Evolutionary conservation across 2,329 filamentous ascomycete species (phyloP).

Genomic region (Coleophoma crateriformis): DNA sequence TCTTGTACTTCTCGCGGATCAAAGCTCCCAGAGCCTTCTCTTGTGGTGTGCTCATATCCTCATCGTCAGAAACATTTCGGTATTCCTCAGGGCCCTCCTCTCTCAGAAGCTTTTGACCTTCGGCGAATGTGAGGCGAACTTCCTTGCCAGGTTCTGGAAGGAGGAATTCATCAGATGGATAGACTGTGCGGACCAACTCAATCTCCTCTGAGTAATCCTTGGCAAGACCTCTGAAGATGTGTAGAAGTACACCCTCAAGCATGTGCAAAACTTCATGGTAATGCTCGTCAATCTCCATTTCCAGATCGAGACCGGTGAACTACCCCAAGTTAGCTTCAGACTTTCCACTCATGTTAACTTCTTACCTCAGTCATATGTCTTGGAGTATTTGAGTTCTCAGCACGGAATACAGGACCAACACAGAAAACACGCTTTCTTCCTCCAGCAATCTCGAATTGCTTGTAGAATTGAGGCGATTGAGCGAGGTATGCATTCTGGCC

Average conservation of each 20-base stretch:
- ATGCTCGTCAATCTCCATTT: conserved; percentile 79
- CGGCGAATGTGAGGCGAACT: conserved; percentile 70
- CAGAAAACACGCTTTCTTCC: conserved; percentile 74
- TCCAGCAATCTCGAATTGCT: conserved; percentile 79
- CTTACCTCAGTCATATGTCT: conserved; percentile 73
- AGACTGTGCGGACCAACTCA: conserved; percentile 64
- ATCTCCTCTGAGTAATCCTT: conserved; percentile 61
- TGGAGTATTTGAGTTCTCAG: conserved; percentile 81
- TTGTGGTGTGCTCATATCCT: conserved; percentile 76
- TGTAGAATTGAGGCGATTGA: conserved; percentile 81
- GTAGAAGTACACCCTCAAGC: conserved; percentile 68
- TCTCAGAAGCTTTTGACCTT: conserved; percentile 72
- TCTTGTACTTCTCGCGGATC: conserved; percentile 82
- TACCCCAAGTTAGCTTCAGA: conserved; percentile 16
- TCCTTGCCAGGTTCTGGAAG: conserved; percentile 71
- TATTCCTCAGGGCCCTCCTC: conserved; percentile 66
- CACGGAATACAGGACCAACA: conserved; percentile 76
- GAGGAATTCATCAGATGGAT: conserved; percentile 73
- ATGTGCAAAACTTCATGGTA: conserved; percentile 71
- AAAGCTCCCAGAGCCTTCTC: conserved; percentile 86
- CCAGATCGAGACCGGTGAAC: conserved; percentile 84
- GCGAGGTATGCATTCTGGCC: conserved; percentile 75
- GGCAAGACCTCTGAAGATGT: conserved; percentile 73
- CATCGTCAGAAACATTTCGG: conserved; percentile 65
- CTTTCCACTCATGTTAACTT: not conserved